Evolutionary conservation across 1,284 basidiomycete species (phyloP).

Genomic region (Fomitopsis palustris): DNA sequence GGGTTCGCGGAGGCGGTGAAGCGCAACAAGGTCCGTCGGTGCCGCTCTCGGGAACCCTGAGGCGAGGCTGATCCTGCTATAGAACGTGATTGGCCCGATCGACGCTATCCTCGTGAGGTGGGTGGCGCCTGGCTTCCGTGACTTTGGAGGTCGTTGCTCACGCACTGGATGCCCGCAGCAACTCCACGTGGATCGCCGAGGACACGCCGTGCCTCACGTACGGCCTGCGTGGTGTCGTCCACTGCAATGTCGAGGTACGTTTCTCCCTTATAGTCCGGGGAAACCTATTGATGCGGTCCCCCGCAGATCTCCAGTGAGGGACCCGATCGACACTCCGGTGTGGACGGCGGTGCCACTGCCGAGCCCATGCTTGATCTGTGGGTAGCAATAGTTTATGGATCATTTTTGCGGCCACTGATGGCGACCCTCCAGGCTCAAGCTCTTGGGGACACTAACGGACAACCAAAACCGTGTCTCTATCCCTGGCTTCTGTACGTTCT

Average conservation of each 20-base stretch:
- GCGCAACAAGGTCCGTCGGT: slow-evolving; percentile 61
- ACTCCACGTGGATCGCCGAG: slow-evolving; percentile 97
- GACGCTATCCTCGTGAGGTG: slow-evolving; percentile 86
- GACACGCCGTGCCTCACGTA: slow-evolving; percentile 95
- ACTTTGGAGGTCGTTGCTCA: too few species aligned
- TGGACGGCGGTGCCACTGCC: slow-evolving; percentile 84
- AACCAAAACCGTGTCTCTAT: slow-evolving; percentile 60
- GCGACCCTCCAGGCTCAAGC: slow-evolving; percentile 56
- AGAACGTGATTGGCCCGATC: slow-evolving; percentile 79
- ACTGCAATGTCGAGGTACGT: slow-evolving; percentile 70
- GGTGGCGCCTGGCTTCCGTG: background rate
- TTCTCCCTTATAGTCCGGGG: background rate
- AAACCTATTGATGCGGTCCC: background rate
- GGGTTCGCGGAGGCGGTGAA: slow-evolving; percentile 81
- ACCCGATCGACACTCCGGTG: slow-evolving; percentile 86
- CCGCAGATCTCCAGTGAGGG: slow-evolving; percentile 58
- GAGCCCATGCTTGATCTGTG: slow-evolving; percentile 95
- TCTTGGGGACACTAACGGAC: slow-evolving; percentile 74
- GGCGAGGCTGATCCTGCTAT: background rate
- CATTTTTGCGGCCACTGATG: too few species aligned
- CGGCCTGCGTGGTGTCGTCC: slow-evolving; percentile 90
- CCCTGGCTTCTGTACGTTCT: slow-evolving; percentile 78
- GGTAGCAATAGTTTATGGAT: slow-evolving; percentile 16
- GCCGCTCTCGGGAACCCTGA: background rate
- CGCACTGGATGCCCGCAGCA: slow-evolving; percentile 42